Evolutionary conservation across 2,329 filamentous ascomycete genomes (phyloP), one percentile per base, ranked within the genome.

Genomic region (Fusarium sp.): DNA sequence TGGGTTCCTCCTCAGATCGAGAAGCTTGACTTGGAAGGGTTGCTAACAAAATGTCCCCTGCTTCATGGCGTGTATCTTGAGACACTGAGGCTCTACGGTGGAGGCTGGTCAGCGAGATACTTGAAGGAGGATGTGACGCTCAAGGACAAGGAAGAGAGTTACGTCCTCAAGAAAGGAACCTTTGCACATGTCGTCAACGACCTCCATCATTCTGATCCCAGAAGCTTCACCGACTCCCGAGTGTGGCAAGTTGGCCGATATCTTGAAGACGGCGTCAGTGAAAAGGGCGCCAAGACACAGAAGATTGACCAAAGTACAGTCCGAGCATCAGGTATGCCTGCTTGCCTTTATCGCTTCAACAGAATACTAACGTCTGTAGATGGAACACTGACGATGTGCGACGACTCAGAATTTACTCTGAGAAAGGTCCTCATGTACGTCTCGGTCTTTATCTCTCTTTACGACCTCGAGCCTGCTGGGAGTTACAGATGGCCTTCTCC

Each of bases 61-160:
- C 73, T 81, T 11, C 74, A 78, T 44, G 76, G 76, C 1, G 70
- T 75, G 3, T 78, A 79, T 38, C 60, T 78, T 6, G 79, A 81
- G 58, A 79, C 77, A 0, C 41, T 80, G 42, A 69, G 79, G 10
- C 45, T 79, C 0, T 79, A 80, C 26, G 74, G 76, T 13, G 71
- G 72, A 12, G 64, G 70, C 3, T 76, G 75, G 73, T 65, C 68
- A 1, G 64, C 74, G 40, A 74, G 70, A 19, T 65, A 61, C 36
- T 49, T 77, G 34, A 66, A 68, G n/a, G 62, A 77, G 48, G 76
- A 79, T 28, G 64, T 73, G 1, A 58, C 70, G 4, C 58, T 79
- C 26, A 68, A 70, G 9, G 70, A 73, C 31, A 67, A 66, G 15
- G 70, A 61, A 25, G 45, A 64, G 5, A 55, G 66, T 5, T 77